phyloP scores from a whole-genome alignment of 2,329 filamentous ascomycete genomes.

The Tolypocladium capitatum region DNA sequence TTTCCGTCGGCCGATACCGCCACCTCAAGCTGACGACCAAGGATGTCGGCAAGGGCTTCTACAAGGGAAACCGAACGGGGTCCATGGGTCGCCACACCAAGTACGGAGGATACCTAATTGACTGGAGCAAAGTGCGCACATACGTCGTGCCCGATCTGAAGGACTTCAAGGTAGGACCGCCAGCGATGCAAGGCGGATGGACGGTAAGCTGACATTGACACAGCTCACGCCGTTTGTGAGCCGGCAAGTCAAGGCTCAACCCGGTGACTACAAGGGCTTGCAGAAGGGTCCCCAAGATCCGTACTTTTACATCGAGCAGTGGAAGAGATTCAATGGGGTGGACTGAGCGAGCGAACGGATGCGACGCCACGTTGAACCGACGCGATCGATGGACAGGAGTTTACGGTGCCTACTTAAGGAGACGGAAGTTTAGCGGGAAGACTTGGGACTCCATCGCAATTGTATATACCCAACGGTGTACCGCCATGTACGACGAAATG shows the following conservation, averaged over 20 bases:
- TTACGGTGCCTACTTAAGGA: not conserved
- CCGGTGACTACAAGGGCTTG: constrained; percentile 40
- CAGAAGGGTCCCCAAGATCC: constrained; percentile 45
- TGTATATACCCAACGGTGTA: constrained; percentile 20
- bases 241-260: constrained; percentile 37
- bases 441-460: constrained; percentile 8
- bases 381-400: constrained; percentile 1
- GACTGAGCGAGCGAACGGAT: constrained; percentile 24
- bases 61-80: constrained; percentile 88
- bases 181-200: not conserved
- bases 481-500: constrained; percentile 17
- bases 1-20: constrained; percentile 54
- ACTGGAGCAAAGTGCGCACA: constrained; percentile 80
- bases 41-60: constrained; percentile 84
- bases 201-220: constrained; percentile 6
- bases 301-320: constrained; percentile 47
- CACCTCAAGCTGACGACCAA: constrained; percentile 82
- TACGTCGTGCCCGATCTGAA: constrained; percentile 67
- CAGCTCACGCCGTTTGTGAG: constrained; percentile 74
- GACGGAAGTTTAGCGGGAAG: not conserved
- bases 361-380: not conserved
- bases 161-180: constrained; percentile 54
- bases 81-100: constrained; percentile 77
- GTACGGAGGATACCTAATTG: constrained; percentile 70
- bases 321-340: constrained; percentile 55